phyloP scores from a whole-genome alignment of 805 yeast species.

The Teunomyces pallodes region DNA sequence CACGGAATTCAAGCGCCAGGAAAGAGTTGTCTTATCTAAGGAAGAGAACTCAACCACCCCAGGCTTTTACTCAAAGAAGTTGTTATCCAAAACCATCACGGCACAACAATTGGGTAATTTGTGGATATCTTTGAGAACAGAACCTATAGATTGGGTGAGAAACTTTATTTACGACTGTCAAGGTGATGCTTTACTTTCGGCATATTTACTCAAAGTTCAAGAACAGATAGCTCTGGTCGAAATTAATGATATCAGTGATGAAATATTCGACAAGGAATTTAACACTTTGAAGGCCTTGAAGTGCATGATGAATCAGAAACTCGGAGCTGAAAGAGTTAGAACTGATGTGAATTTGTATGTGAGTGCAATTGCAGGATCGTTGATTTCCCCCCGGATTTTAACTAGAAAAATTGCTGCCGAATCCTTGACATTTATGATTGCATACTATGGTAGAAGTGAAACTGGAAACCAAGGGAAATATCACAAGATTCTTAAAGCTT shows the following conservation, averaged over 20 bases:
- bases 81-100: conserved; percentile 68
- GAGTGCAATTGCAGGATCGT: conserved; percentile 65
- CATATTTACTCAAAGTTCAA: conserved; percentile 50
- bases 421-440: conserved; percentile 52
- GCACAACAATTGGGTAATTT: conserved; percentile 73
- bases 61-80: conserved; percentile 69
- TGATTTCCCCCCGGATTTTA: conserved; percentile 68
- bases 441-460: conserved; percentile 26
- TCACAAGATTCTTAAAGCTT: conserved; percentile 53
- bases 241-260: conserved; percentile 40
- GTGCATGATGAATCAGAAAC: conserved; percentile 63
- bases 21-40: conserved; percentile 17
- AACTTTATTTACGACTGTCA: conserved; percentile 68
- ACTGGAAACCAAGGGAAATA: conserved; percentile 41
- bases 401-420: conserved; percentile 83
- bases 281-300: conserved; percentile 75
- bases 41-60: conserved; percentile 49
- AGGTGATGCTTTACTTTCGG: conserved; percentile 77
- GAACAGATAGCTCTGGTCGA: conserved; percentile 39
- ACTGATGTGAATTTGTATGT: conserved; percentile 43
- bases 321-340: conserved; percentile 59
- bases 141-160: conserved; percentile 77
- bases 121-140: conserved; percentile 91
- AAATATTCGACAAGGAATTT: conserved; percentile 67
- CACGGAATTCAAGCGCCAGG: conserved; percentile 63